A percentile compares a stretch with the other conserved stretches of the same genome.
Evolutionary conservation across 306 rosid species (phyloP).

Genomic region (Quillaja saponaria): DNA sequence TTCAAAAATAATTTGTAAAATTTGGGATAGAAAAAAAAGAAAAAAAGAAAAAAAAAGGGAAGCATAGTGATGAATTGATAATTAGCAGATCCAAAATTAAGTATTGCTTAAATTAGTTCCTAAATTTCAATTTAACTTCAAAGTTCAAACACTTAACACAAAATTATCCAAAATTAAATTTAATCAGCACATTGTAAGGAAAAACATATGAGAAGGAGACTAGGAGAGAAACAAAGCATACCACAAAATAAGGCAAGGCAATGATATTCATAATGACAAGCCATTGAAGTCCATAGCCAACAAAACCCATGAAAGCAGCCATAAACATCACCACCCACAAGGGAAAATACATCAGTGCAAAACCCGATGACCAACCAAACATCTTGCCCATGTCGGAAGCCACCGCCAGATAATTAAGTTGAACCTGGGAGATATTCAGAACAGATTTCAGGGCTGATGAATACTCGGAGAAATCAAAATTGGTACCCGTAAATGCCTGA

Average conservation of each 20-base stretch:
- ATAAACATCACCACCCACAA: slow-evolving; percentile 62
- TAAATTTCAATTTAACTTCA: no score
- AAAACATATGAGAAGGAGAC: not conserved
- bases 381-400: slow-evolving; percentile 84
- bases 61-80: no score
- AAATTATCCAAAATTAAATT: no score
- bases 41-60: no score
- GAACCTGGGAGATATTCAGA: slow-evolving; percentile 68
- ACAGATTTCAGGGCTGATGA: slow-evolving; percentile 72
- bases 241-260: slow-evolving; percentile 77
- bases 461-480: slow-evolving; percentile 90
- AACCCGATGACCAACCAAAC: slow-evolving; percentile 88
- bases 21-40: no score
- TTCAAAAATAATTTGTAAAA: no score
- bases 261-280: slow-evolving; percentile 56
- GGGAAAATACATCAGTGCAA: slow-evolving; percentile 68
- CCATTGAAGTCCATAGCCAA: slow-evolving; percentile 88
- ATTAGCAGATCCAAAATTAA: no score
- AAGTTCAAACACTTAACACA: no score
- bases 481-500: slow-evolving; percentile 90
- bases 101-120: no score
- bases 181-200: not conserved
- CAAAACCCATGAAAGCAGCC: slow-evolving; percentile 70
- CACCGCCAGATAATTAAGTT: slow-evolving; percentile 74
- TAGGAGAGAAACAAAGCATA: slow-evolving; percentile 24